Evolutionary conservation across 2,329 filamentous ascomycete species (phyloP).

Genomic region (Phoma sp.): DNA sequence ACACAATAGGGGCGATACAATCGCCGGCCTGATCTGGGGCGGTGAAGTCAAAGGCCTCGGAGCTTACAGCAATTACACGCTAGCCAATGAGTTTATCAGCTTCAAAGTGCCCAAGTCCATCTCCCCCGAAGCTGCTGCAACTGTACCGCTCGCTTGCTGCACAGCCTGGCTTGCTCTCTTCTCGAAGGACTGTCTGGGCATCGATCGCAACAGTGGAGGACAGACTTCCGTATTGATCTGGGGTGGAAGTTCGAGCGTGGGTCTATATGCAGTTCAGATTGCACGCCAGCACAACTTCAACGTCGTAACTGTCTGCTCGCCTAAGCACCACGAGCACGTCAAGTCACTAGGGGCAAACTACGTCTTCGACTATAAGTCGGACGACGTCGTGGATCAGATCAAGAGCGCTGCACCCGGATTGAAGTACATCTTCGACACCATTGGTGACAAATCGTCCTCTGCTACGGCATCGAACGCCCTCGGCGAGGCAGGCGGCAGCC

Average conservation of each 20-base stretch:
- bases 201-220: conserved; percentile 29
- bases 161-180: conserved; percentile 54
- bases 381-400: conserved; percentile 54
- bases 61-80: conserved; percentile 40
- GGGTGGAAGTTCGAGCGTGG: conserved; percentile 52
- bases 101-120: conserved; percentile 49
- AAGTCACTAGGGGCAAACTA: conserved; percentile 22
- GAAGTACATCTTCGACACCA: conserved; percentile 53
- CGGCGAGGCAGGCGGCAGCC: conserved; percentile 5
- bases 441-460: conserved; percentile 52
- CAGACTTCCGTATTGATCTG: conserved; percentile 49
- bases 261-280: conserved; percentile 26
- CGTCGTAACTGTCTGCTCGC: conserved; percentile 21
- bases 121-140: conserved; percentile 43
- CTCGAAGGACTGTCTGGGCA: conserved; percentile 48
- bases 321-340: conserved; percentile 24
- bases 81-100: conserved; percentile 53
- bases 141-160: conserved; percentile 50
- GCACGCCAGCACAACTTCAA: conserved; percentile 19
- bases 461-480: conserved; percentile 42
- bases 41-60: conserved; percentile 42
- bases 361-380: conserved; percentile 54
- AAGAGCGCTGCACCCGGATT: conserved; percentile 20
- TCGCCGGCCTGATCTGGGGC: conserved; percentile 45
- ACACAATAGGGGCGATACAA: conserved; percentile 29